Conservation (phyloP, 2,329 filamentous ascomycete genomes). For the Hawksworthiomyces lignivorus region DNA sequence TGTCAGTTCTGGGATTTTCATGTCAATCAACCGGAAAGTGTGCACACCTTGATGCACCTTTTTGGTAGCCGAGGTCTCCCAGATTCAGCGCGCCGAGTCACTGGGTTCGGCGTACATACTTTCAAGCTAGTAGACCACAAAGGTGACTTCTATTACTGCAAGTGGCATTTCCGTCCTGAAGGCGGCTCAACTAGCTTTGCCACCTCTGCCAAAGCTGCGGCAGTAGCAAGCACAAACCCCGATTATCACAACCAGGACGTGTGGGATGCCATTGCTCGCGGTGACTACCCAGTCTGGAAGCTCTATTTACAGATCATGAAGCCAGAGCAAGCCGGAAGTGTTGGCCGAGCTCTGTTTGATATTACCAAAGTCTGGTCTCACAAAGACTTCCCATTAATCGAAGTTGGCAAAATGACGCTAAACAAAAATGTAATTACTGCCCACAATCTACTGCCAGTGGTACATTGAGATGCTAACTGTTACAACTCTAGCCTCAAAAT, state of each 20-base stretch:
- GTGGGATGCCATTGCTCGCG: neutral
- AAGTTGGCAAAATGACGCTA: conserved; percentile 42
- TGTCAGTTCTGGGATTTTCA: conserved; percentile 29
- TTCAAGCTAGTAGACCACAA: conserved; percentile 39
- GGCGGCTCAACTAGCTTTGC: conserved; percentile 2
- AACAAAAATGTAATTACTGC: conserved; percentile 35
- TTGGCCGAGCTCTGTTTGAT: conserved; percentile 44
- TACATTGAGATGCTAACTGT: neutral
- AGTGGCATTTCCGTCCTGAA: conserved; percentile 12
- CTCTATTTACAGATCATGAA: conserved; percentile 46
- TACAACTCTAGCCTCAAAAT: conserved; percentile 16
- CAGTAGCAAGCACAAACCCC: conserved; percentile 6
- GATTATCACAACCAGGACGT: neutral
- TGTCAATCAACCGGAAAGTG: conserved; percentile 38
- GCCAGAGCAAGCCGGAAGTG: conserved; percentile 38
- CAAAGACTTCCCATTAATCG: conserved; percentile 37
- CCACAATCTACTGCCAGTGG: neutral
- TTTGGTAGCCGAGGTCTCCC: conserved; percentile 44
- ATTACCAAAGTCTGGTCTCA: conserved; percentile 49
- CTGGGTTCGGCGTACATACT: conserved; percentile 41
- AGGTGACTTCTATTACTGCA: conserved; percentile 15
- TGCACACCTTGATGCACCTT: conserved; percentile 44
- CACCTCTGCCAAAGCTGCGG: conserved; percentile 1
- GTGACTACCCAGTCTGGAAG: conserved; percentile 37
- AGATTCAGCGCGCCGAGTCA: conserved; percentile 34